Conservation (phyloP, 2,329 filamentous ascomycete species). For the Colletotrichum horii region DNA sequence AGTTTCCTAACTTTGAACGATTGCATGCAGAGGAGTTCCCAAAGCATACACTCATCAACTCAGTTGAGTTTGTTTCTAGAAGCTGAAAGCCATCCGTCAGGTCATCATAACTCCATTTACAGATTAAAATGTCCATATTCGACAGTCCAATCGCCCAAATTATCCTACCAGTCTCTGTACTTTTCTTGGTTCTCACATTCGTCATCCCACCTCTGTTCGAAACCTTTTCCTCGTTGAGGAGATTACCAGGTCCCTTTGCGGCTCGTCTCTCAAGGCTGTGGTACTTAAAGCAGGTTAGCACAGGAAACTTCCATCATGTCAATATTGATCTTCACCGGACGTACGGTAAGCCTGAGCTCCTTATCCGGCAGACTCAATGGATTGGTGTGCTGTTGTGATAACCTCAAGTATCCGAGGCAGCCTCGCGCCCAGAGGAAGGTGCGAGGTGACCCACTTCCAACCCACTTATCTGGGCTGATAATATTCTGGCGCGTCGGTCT, state of each 20-base stretch:
- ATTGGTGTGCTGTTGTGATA: too few species aligned
- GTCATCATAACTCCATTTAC: background rate
- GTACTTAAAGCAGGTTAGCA: background rate
- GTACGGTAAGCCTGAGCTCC: background rate
- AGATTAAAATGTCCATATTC: background rate
- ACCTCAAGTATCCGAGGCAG: too few species aligned
- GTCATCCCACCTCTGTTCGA: background rate
- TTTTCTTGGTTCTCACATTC: background rate
- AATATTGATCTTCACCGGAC: background rate
- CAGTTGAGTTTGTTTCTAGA: background rate
- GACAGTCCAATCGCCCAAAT: background rate
- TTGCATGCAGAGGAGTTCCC: background rate
- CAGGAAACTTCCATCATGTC: background rate
- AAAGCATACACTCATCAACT: background rate
- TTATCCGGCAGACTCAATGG: background rate
- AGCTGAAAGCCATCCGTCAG: background rate
- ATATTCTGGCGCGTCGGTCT: too few species aligned
- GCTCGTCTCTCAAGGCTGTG: background rate
- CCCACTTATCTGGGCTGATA: too few species aligned
- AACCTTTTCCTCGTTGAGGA: background rate
- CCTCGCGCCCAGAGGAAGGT: too few species aligned
- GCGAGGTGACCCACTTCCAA: too few species aligned
- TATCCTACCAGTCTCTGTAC: background rate
- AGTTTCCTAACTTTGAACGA: background rate
- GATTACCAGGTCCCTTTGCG: background rate